Evolutionary conservation across 2,329 filamentous ascomycete species (phyloP), one percentile per base, ranked within the genome.

Genomic region (Ploettnerulaceae sp.): DNA sequence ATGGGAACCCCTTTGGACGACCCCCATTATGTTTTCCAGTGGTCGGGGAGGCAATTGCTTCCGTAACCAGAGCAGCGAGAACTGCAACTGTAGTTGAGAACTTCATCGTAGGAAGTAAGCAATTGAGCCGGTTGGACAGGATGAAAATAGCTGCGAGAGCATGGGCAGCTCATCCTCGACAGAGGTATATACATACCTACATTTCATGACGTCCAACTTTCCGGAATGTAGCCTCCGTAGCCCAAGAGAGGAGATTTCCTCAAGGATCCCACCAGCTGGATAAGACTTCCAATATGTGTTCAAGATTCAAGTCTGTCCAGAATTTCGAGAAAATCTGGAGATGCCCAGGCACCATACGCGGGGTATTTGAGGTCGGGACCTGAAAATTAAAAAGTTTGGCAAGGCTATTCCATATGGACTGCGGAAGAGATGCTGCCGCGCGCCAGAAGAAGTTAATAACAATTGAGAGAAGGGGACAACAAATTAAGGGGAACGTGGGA

Each of bases 1-100:
- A 46, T 12, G 44, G 28, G 21, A 40, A 28, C 9, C 44, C 44
- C 14, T 39, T 39, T 9, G 44, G 36, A 8, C 36, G 24, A 12
- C 29, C 36, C 4, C 14, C 36, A n/a, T 31, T 12, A 20, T 29
- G 14, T 2, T 18, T 28, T 21, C 18, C 40, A 28, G n/a, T 38
- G 7, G 28, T 22, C 7, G 35, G 28, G 5, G 35, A 34, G 15
- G 44, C 44, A 26, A 32, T 22, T 14, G 29, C 35, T 22, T 33
- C 20, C 17, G 35, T 21, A 9, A 28, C 44, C 7, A 38, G 12
- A 7, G 22, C n/a, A n/a, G 34, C 25, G 20, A 46, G 24, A 25
- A 22, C 44, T 24, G 35, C 35, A n/a, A 26, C 35, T 33, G 8
- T 9, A 22, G 35, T 18, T 21, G 29, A 28, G 29, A 46, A 39